phyloP scores from a whole-genome alignment of 2,329 filamentous ascomycete species.

The Colletotrichum plurivorum region DNA sequence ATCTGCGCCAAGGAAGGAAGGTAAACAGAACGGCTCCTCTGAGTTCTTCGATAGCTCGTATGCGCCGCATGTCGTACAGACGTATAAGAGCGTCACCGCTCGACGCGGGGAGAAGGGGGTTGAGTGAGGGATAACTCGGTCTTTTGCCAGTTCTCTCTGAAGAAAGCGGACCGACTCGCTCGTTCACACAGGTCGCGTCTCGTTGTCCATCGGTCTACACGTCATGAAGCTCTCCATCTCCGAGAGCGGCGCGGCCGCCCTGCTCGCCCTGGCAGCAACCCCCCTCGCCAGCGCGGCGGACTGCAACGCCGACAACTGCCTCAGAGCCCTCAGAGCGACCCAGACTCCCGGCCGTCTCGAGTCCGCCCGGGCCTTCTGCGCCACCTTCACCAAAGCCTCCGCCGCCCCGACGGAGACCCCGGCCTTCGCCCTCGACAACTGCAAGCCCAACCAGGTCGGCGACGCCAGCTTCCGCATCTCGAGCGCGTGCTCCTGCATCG shows the following conservation, averaged over 20 bases:
- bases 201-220: background rate
- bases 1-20: conserved; percentile 25
- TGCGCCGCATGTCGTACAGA: background rate
- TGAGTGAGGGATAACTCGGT: too few species aligned
- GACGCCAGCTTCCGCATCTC: conserved; percentile 1
- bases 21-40: background rate
- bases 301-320: conserved; percentile 53
- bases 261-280: background rate
- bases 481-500: conserved; percentile 22
- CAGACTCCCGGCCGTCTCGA: conserved; percentile 49
- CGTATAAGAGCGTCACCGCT: background rate
- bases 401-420: background rate
- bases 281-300: conserved; percentile 7
- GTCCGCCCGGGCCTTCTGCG: conserved; percentile 50
- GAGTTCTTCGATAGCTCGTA: background rate
- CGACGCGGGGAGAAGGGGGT: too few species aligned
- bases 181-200: too few species aligned
- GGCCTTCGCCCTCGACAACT: conserved; percentile 2
- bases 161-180: too few species aligned
- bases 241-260: conserved; percentile 8
- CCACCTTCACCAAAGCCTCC: background rate
- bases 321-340: conserved; percentile 51
- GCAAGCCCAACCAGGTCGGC: conserved; percentile 11
- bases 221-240: conserved; percentile 12
- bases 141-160: too few species aligned